Base-by-base conservation (phyloP, 257 asterid genomes). In the Ballota nigra region DNA sequence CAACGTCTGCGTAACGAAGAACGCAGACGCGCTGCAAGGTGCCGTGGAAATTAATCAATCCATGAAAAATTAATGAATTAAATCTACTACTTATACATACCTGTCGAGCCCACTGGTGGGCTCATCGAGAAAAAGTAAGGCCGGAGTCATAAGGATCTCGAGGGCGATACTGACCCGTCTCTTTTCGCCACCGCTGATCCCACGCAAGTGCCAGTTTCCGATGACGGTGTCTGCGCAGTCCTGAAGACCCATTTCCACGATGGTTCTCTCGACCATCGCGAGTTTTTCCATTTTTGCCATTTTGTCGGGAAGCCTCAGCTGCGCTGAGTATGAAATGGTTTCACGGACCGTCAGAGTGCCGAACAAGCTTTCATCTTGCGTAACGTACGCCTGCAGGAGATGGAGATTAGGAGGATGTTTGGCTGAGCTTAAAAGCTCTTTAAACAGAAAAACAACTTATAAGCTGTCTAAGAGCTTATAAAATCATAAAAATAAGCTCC, bases 71-170 rank as follows among this genome's bases (percentile, higher is more conserved):
- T n/a, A n/a, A n/a, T n/a, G n/a, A n/a, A n/a, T n/a, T n/a, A n/a
- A n/a, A n/a, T n/a, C n/a, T n/a, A n/a, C n/a, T n/a, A n/a, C n/a
- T n/a, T n/a, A n/a, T n/a, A n/a, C n/a, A n/a, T n/a, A n/a, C n/a
- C 98, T 92, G 87, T 92, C 98, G 18, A 94, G 97, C 34, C 98
- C 98, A 66, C 96, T 91, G 66, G 98, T 94, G 1, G 97, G 98
- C 47, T 94, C 98, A 51, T 94, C 98, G 29, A 93, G 96, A 65
- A 93, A 94, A 19, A 94, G 98, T 63, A 91, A 75, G 67, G 89
- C 79, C 0, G 98, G 98, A 79, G 92, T 82, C 96, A 83, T 94
- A 7, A 94, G 82, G 63, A 91, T 86, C 81, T 94, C 98, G 31
- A 94, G 52, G 0, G 97, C 98, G 43, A 91, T 94, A 83, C 97